Base-by-base conservation (phyloP, 306 rosid genomes). In the Vachellia pachyceras region DNA sequence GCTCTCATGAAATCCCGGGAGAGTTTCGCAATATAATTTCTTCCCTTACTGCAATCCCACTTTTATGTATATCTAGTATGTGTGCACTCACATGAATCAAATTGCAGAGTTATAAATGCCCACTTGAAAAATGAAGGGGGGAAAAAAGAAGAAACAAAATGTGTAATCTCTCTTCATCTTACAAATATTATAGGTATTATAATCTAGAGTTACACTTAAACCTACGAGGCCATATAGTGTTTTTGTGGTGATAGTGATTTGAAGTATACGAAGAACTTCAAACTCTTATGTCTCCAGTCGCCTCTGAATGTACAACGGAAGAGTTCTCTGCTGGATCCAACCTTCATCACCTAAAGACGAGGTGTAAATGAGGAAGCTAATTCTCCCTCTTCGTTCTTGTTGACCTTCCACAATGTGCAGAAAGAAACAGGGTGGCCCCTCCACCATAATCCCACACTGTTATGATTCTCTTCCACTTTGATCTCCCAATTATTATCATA, bases 401-500 rank as follows among this genome's bases (percentile, higher is more conserved):
- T 79, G 85, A 82, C 49, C 85, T 90, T 93, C 97, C 99, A 95
- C 72, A 91, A 40, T 23, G 97, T 89, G 72, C 93, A 90, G 86
- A 95, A 95, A 4, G 93, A 92, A 80, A 92, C 95, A 47, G 93
- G 87, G 75, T 90, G 92, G 4, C 91, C 94, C 64, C 87, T 95
- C 97, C 97, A 95, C 93, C 97, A 88, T 60, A 93, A 33, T 33
- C 92, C 97, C 35, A 84, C 89, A 66, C 87, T 83, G 39, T 81
- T 87, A 78, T 87, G 89, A 36, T 84, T 87, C 40, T 87, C 97
- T 64, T 91, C 97, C 1, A 86, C 52, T 82, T 87, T 93, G 94
- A 91, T 93, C 81, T 93, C 99, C 97, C 97, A 95, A 40, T 91
- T 91, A 11, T 52, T 79, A 42, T 95, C 98, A 71, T 95, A 92